Base-by-base conservation (phyloP, 139 green algal genomes). In the Chlamydomonas incerta region DNA sequence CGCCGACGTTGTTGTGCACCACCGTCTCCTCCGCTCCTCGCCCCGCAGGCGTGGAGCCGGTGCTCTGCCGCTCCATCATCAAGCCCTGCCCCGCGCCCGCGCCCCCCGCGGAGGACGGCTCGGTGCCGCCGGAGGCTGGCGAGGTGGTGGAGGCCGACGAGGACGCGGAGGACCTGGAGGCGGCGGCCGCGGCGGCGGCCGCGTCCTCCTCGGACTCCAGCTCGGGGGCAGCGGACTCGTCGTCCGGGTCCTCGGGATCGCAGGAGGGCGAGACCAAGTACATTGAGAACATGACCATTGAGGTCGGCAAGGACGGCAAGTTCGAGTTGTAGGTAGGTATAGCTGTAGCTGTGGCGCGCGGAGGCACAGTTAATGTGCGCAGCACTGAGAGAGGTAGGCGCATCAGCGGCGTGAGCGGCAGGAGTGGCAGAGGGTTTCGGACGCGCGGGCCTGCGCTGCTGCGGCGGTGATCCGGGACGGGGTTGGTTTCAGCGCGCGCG, bases 1-100 rank as follows among this genome's bases (percentile, higher is more conserved):
- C n/a, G n/a, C n/a, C n/a, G n/a, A n/a, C n/a, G n/a, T n/a, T n/a
- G n/a, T n/a, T n/a, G n/a, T n/a, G n/a, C n/a, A n/a, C n/a, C n/a
- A n/a, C n/a, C n/a, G n/a, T n/a, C n/a, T n/a, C n/a, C n/a, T n/a
- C 37, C 9, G 9, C 41, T 24, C 41, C 47, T 6, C 65, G 8
- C 60, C 31, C 26, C 46, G 55, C 67, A 90, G 87, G 87, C 13
- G 81, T 85, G 15, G 74, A 82, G 29, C 33, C 81, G 18, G 68
- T 83, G 58, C 81, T 90, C 74, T 90, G 87, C 50, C 68, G 77
- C 41, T 55, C 33, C 33, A 88, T 90, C 50, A 86, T 81, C 74
- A 71, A 33, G 57, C 67, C 55, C n/a, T 90, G 87, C 81, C 80
- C 65, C n/a, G 33, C 21, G 69, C 24, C 13, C 31, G 66, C 13